These are phyloP conservation scores for Pseudocercospora fuligena DNA, from an alignment of 2,329 filamentous ascomycete genomes.

Conservation along the genomic window DNA sequence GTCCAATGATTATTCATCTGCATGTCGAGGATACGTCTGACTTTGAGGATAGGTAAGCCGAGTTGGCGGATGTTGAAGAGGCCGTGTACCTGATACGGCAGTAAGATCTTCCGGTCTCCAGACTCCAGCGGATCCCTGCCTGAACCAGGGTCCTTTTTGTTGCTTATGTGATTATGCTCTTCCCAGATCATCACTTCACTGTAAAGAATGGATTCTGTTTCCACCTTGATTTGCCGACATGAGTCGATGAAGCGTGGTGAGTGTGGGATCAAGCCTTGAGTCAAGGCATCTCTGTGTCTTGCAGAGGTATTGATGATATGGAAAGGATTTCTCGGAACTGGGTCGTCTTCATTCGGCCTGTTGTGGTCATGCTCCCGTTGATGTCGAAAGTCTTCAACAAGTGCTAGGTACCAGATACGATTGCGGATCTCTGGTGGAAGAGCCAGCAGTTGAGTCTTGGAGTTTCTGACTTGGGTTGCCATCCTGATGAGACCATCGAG, in stretches of 20 bases:
- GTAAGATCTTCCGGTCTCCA: not conserved
- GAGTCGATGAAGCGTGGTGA: not conserved
- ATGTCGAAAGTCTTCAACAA: slow-evolving; percentile 5
- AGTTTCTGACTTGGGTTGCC: slow-evolving; percentile 2
- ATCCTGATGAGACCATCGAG: not conserved
- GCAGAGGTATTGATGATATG: not conserved
- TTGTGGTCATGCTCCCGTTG: not conserved
- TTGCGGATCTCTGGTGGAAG: slow-evolving; percentile 12
- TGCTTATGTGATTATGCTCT: not conserved
- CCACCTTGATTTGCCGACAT: slow-evolving; percentile 4
- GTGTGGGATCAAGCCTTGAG: not conserved
- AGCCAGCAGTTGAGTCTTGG: not conserved
- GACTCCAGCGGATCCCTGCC: not conserved
- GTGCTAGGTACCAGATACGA: slow-evolving; percentile 1
- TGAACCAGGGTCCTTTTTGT: not conserved
- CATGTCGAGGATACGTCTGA: not conserved
- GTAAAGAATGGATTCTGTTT: slow-evolving; percentile 8
- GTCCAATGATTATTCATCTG: not conserved
- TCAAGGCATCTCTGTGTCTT: not conserved
- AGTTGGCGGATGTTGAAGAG: not conserved
- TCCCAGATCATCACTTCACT: slow-evolving; percentile 5
- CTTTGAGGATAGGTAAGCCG: not conserved
- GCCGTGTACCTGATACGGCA: slow-evolving; percentile 3
- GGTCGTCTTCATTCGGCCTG: not conserved
- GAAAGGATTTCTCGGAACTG: not conserved